Base-by-base conservation (phyloP, 257 asterid species). In the Eucommia ulmoides region DNA sequence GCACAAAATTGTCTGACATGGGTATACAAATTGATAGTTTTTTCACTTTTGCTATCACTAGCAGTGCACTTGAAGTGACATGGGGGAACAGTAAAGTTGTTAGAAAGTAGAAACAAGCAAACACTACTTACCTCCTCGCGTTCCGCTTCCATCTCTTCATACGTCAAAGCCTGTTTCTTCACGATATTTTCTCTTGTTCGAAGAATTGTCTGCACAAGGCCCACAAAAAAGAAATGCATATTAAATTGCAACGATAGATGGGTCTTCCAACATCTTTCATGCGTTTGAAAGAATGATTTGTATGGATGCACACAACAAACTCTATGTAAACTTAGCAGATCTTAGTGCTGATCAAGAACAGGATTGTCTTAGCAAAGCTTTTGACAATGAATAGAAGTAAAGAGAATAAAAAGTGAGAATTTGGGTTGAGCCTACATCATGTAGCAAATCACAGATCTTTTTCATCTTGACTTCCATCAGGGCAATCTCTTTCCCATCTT, bases 101-200 rank as follows among this genome's bases (percentile, higher is more conserved):
- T 50, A 4, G 20, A 53, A 22, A 23, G 14, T 50, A 19, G 38
- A 23, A 29, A 50, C n/a, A n/a, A n/a, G n/a, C n/a, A n/a, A n/a
- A n/a, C n/a, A 12, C 38, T 29, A 5, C 41, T 64, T 82, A 84
- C 98, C 93, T 91, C 99, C 59, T 86, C 94, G 42, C 99, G 92
- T 76, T 91, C 96, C 62, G 86, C 95, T 52, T 83, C 95, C 73
- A 86, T 91, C 71, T 91, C 99, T 63, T 83, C 99, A 55, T 78
- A 91, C 6, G 99, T 91, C 85, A 86, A 77, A 59, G 99, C 97
- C 35, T 91, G 99, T 63, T 83, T 91, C 73, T 86, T 91, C 79
- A 68, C 97, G 16, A 86, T 71, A 64, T 91, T 86, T 74, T 91
- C 99, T 67, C 82, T 91, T 25, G 99, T 86, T 53, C 87, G 80